A percentile compares a stretch with the other conserved stretches of the same genome.
These are phyloP conservation scores for Globisporangium heterothallicum DNA, from an alignment of 352 stramenopile genomes.

Conservation along the genomic window DNA sequence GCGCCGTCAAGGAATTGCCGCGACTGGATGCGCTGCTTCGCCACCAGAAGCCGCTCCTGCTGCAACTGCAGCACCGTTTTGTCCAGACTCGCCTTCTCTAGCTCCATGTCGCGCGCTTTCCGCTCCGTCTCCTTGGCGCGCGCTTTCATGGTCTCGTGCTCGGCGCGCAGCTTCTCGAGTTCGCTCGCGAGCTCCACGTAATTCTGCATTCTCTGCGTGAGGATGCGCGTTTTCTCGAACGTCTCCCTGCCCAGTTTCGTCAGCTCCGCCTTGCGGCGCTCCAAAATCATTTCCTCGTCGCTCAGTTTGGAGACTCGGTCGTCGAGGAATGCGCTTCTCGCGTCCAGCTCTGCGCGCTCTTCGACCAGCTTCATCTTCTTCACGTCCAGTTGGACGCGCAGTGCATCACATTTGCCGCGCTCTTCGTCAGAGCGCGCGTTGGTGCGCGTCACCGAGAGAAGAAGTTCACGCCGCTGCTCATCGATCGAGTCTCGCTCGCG, in stretches of 20 bases:
- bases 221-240: constrained; percentile 44
- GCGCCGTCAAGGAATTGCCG: constrained; percentile 68
- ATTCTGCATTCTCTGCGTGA: constrained; percentile 33
- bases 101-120: constrained; percentile 26
- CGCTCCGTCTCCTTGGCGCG: constrained; percentile 30
- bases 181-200: constrained; percentile 30
- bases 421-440: constrained; percentile 63
- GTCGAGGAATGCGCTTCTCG: constrained; percentile 35
- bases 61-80: constrained; percentile 48
- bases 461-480: constrained; percentile 60
- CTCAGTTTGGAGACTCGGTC: constrained; percentile 44
- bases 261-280: constrained; percentile 46
- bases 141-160: constrained; percentile 31
- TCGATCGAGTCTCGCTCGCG: constrained; percentile 69
- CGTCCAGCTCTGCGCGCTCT: constrained; percentile 50
- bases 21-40: constrained; percentile 72
- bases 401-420: constrained; percentile 54
- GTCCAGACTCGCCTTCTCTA: constrained; percentile 46
- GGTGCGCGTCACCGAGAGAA: constrained; percentile 44
- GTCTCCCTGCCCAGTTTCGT: constrained; percentile 56
- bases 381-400: constrained; percentile 49
- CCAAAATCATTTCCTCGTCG: constrained; percentile 38
- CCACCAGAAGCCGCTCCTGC: constrained; percentile 59
- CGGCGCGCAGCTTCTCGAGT: constrained; percentile 31
- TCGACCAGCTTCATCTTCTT: constrained; percentile 52